Evolutionary conservation across 2,329 filamentous ascomycete genomes (phyloP), one percentile per base, ranked within the genome.

Genomic region (Pseudogymnoascus sp.): DNA sequence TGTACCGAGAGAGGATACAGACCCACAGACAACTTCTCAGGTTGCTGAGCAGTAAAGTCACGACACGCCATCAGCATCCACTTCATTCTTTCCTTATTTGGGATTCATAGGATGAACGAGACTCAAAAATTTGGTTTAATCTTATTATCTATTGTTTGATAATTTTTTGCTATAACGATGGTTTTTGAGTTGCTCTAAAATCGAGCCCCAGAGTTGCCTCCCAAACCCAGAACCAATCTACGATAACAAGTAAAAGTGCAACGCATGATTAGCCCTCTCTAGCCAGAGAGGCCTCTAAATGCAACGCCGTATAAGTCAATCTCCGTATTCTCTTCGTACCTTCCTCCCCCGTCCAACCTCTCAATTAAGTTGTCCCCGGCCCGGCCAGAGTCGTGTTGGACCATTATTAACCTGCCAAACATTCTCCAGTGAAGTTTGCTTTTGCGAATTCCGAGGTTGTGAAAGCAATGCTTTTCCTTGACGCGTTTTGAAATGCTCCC

Each of bases 91-190:
- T 57, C 51, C 51, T 57, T 57, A 57, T 57, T 57, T 29, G 29
- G 29, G 51, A 57, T 34, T 57, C 51, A 57, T 57, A 57, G 51
- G 51, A 57, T 57, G 51, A 57, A 57, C 26, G 14, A 57, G 23
- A 12, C 14, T 57, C 10, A 34, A 16, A 34, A 34, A 6, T 7
- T 57, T 34, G 10, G n/a, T 29, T 57, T 57, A 34, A 57, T 57
- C 29, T 57, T 57, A 54, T 54, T 54, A 57, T 57, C 51, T 57
- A 57, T 34, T 21, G 51, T 34, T 57, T 57, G 51, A 57, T 57
- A 57, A 57, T 57, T 57, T 57, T 57, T 57, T 18, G 10, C 29
- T 34, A 57, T 34, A 57, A 21, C 51, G 29, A 5, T 57, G 51
- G 29, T 57, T 57, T 57, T 57, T 57, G 51, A 34, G 51, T 11